Conservation (phyloP, 805 yeast species). For the Ogataea nakhonphanomensis region DNA sequence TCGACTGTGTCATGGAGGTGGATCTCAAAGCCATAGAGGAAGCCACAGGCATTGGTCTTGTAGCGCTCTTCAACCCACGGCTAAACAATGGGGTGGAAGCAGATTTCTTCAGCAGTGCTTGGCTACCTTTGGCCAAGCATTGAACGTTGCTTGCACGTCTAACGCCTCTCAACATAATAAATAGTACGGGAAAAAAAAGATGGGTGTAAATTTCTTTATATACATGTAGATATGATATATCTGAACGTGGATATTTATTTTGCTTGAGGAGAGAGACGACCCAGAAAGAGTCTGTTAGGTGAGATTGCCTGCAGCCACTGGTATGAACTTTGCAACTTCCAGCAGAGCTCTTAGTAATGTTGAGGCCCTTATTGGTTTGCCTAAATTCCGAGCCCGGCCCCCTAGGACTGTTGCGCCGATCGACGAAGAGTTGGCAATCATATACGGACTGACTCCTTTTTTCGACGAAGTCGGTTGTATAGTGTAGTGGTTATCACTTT, state of each 20-base stretch:
- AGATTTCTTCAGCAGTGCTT: not conserved
- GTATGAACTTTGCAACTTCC: no score
- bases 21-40: not conserved
- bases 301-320: not conserved
- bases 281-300: not conserved
- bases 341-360: constrained; percentile 1
- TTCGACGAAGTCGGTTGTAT: constrained; percentile 37
- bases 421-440: not conserved
- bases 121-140: constrained; percentile 3
- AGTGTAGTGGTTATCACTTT: constrained; percentile 81
- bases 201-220: constrained; percentile 10
- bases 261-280: no score
- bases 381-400: constrained; percentile 12
- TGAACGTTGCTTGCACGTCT: constrained; percentile 4
- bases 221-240: not conserved
- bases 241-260: no score
- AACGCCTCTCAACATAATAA: constrained; percentile 10
- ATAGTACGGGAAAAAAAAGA: constrained; percentile 4
- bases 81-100: not conserved
- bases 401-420: constrained; percentile 9
- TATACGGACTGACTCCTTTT: constrained; percentile 61
- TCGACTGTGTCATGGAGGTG: constrained; percentile 3
- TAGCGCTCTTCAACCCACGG: constrained; percentile 3
- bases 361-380: constrained; percentile 4
- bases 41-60: constrained; percentile 4